These are phyloP conservation scores for Zea mays DNA, from an alignment of 176 grass and related monocot genomes.

Conservation along the genomic window DNA sequence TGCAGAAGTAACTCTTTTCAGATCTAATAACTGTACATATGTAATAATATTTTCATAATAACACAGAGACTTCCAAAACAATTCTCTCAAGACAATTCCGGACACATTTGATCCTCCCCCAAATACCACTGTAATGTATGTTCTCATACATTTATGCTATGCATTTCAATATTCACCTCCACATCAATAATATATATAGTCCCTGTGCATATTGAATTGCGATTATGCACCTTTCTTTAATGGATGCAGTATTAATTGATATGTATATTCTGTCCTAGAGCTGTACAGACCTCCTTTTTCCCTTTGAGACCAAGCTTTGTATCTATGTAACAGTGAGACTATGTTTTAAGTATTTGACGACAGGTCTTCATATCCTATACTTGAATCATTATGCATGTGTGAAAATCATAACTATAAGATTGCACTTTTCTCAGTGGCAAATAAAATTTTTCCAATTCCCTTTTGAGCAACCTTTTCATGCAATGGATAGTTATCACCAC, in stretches of 20 bases:
- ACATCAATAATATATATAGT: conserved; percentile 26
- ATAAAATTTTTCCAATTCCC: conserved; percentile 1
- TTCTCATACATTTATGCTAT: conserved; percentile 31
- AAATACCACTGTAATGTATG: conserved; percentile 89
- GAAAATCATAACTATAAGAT: conserved; percentile 12
- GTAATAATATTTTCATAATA: conserved; percentile 28
- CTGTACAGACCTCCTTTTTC: conserved; percentile 8
- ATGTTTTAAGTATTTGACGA: neutral
- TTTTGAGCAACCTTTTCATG: conserved; percentile 3
- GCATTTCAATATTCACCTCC: conserved; percentile 14
- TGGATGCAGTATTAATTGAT: neutral
- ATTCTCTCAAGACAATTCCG: conserved; percentile 64
- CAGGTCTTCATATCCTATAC: neutral
- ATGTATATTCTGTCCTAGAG: neutral
- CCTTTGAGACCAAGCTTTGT: neutral
- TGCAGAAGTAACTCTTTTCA: neutral
- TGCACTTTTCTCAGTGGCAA: neutral
- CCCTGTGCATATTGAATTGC: neutral
- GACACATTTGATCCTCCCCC: conserved; percentile 55
- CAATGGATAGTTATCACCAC: conserved; percentile 16
- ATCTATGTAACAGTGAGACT: neutral
- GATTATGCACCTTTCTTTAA: neutral
- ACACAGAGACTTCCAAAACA: conserved; percentile 84
- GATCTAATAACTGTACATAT: conserved; percentile 26
- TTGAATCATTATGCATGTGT: conserved; percentile 21